Percentiles rank a stretch among this genome's conserved stretches.
phyloP scores from a whole-genome alignment of 805 yeast species.

The Candida silvicultrix region DNA sequence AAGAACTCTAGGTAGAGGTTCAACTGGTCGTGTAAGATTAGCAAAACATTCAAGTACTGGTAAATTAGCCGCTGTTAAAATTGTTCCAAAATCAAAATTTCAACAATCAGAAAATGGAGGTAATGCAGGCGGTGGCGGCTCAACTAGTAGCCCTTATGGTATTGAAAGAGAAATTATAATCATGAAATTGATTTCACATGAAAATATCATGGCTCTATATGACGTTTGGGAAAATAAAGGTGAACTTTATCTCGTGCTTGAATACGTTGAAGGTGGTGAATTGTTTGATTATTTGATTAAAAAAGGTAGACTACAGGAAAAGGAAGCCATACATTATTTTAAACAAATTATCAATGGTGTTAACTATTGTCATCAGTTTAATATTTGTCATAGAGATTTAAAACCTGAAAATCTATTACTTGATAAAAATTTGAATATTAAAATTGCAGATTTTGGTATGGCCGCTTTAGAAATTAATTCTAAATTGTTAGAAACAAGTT shows the following conservation, averaged over 20 bases:
- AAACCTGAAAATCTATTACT: slow-evolving; percentile 76
- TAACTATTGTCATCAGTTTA: slow-evolving; percentile 77
- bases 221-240: slow-evolving; percentile 88
- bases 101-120: slow-evolving; percentile 30
- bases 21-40: slow-evolving; percentile 89
- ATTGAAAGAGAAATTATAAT: slow-evolving; percentile 81
- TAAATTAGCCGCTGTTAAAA: slow-evolving; percentile 92
- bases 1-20: slow-evolving; percentile 91
- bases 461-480: slow-evolving; percentile 89
- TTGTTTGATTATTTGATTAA: slow-evolving; percentile 87
- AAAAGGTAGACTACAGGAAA: slow-evolving; percentile 81
- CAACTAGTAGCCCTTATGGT: slow-evolving; percentile 54
- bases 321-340: slow-evolving; percentile 86
- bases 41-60: slow-evolving; percentile 85
- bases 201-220: slow-evolving; percentile 70
- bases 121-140: too few relatives aligned
- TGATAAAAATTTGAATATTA: slow-evolving; percentile 82
- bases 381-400: slow-evolving; percentile 83
- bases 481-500: slow-evolving; percentile 82
- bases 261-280: slow-evolving; percentile 97
- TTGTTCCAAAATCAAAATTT: slow-evolving; percentile 81
- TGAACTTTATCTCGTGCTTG: slow-evolving; percentile 79
- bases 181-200: slow-evolving; percentile 75
- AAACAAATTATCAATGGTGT: slow-evolving; percentile 81
- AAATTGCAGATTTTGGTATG: slow-evolving; percentile 98